Evolutionary conservation across 495 filamentous ascomycete genomes (phyloP), one percentile per base, ranked within the genome.

Genomic region (Aspergillus wentii): DNA sequence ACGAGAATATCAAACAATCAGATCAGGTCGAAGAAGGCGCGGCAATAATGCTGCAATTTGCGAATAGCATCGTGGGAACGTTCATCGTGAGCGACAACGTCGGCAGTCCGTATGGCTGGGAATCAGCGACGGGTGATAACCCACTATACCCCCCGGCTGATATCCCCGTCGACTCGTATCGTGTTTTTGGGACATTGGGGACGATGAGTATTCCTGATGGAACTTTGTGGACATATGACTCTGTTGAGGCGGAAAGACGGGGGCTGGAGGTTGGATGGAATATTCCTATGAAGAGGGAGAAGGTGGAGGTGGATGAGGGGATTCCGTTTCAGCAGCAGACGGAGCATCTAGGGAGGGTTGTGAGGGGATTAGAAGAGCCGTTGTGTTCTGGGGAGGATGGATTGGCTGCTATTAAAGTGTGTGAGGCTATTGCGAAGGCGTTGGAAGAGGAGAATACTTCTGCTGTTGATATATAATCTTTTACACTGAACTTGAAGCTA

Each of bases 41-140:
- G 5, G 35, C 41, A 19, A 35, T 44, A 10, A 44, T 44, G 41
- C 19, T 33, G 4, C 41, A 35, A 16, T 44, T 44, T 30, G 21
- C 41, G 3, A 44, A 39, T 22, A 35, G 41, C 1, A 22, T 44
- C n/a, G 41, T 44, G 3, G 41, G 41, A 10, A 44, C 41, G 5
- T 39, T 44, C 35, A 17, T 39, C 9, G 30, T 39, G 8, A 33
- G 21, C 16, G 41, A 44, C 15, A 41, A 46, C 32, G 27, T 31
- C 5, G 30, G 18, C 1, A 46, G 43, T 25, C 43, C 43, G 16
- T 46, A 35, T 26, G 38, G 38, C n/a, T 46, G 43, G 43, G 37
- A 46, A 23, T 25, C 43, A n/a, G 43, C 43, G 8, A 41, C 43
- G 3, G 43, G 43, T 1, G 37, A 46, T 17, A 46, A 46, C 17